Conservation (phyloP, 768 basidiomycete genomes). For the Coprinellus micaceus region DNA sequence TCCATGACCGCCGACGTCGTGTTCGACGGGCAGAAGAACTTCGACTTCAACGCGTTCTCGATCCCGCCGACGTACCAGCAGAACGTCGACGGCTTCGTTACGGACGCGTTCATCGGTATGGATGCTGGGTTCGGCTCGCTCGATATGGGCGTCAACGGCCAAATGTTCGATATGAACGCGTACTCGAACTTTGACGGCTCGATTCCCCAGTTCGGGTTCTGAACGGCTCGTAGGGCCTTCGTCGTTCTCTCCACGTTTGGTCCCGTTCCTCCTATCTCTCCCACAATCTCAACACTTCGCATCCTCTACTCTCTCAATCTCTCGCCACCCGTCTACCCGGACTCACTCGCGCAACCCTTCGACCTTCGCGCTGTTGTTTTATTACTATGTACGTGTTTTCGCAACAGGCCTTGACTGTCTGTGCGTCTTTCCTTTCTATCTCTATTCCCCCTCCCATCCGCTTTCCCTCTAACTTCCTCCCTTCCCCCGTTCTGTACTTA, state of each 20-base stretch:
- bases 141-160: constrained; percentile 13
- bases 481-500: too few relatives aligned
- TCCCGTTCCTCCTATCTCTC: neutral
- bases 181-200: constrained; percentile 36
- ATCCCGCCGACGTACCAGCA: constrained; percentile 19
- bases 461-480: too few relatives aligned
- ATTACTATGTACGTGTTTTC: constrained; percentile 2
- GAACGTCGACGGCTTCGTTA: constrained; percentile 9
- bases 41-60: constrained; percentile 16
- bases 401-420: constrained; percentile 1
- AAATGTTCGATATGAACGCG: constrained; percentile 22
- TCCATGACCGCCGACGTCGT: constrained; percentile 27
- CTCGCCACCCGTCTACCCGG: neutral
- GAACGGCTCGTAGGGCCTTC: neutral
- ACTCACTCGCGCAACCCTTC: neutral
- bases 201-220: constrained; percentile 27
- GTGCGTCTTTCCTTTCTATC: neutral
- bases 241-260: neutral
- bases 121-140: constrained; percentile 11
- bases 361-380: neutral
- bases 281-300: neutral
- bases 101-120: constrained; percentile 12
- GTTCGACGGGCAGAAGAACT: constrained; percentile 26
- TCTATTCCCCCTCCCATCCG: too few relatives aligned
- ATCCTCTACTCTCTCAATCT: neutral